These are phyloP conservation scores for Ganoderma multipileum DNA, from an alignment of 1,284 basidiomycete genomes.

Conservation along the genomic window DNA sequence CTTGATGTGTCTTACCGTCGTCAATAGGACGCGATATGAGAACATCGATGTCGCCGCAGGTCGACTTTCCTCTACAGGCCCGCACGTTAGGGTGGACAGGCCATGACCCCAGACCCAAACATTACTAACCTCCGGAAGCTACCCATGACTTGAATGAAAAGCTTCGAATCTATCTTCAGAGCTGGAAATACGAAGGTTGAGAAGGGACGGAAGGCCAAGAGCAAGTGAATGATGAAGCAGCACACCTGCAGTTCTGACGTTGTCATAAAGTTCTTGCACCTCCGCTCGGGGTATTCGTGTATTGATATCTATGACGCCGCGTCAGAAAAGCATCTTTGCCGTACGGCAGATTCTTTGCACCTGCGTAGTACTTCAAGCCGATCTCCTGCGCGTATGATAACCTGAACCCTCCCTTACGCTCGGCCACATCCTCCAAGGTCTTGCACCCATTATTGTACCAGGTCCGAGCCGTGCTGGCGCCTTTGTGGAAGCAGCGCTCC, in stretches of 20 bases:
- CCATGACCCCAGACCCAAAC: background rate
- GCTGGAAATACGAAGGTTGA: constrained; percentile 49
- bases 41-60: constrained; percentile 92
- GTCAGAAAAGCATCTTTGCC: background rate
- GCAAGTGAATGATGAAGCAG: background rate
- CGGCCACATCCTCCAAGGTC: constrained; percentile 76
- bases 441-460: constrained; percentile 84
- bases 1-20: constrained; percentile 78
- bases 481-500: constrained; percentile 41
- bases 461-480: constrained; percentile 65
- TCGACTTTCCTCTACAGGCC: constrained; percentile 64
- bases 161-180: constrained; percentile 68
- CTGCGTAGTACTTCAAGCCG: constrained; percentile 82
- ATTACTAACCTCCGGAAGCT: constrained; percentile 77
- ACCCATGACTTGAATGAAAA: constrained; percentile 89
- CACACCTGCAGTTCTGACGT: constrained; percentile 74
- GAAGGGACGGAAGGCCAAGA: background rate
- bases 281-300: constrained; percentile 86
- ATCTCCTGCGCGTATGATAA: constrained; percentile 75
- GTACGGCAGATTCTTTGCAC: constrained; percentile 42
- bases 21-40: constrained; percentile 77
- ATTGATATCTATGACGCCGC: constrained; percentile 67
- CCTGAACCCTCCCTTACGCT: constrained; percentile 63
- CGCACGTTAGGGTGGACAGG: constrained; percentile 12
- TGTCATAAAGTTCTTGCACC: constrained; percentile 73